These are phyloP conservation scores for Podaxis mareebaensis DNA, from an alignment of 768 basidiomycete genomes.

Conservation along the genomic window DNA sequence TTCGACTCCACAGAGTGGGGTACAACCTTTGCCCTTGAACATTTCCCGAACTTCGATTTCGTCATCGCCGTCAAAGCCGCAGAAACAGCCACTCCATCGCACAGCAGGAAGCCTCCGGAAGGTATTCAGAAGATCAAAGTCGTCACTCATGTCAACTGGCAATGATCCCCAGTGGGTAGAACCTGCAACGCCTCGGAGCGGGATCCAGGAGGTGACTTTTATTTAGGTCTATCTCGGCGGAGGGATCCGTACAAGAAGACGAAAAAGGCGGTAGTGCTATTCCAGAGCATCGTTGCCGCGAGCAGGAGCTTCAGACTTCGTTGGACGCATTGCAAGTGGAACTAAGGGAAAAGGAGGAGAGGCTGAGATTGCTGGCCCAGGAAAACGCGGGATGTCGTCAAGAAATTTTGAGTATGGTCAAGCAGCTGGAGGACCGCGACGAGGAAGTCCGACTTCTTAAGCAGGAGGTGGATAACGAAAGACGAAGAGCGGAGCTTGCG, in stretches of 20 bases:
- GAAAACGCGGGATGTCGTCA: background rate
- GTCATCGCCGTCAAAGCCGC: background rate
- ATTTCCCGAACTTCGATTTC: background rate
- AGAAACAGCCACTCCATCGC: background rate
- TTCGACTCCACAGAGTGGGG: background rate
- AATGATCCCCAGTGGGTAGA: background rate
- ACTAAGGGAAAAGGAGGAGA: background rate
- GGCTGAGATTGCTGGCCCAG: background rate
- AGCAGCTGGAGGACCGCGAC: no score
- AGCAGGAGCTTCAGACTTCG: background rate
- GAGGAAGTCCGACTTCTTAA: no score
- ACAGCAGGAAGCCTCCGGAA: background rate
- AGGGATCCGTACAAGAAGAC: background rate
- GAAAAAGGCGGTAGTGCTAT: background rate
- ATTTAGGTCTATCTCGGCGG: background rate
- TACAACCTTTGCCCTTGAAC: background rate
- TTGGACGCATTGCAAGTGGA: background rate
- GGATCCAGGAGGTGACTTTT: background rate
- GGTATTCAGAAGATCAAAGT: slow-evolving; percentile 18
- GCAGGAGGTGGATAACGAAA: no score
- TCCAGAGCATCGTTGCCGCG: background rate
- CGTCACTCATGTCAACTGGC: background rate
- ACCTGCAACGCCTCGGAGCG: background rate
- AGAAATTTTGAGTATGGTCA: background rate
- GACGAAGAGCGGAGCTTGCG: no score